Base-by-base conservation (phyloP, 208 protist species). In the Phytomonas francai region DNA sequence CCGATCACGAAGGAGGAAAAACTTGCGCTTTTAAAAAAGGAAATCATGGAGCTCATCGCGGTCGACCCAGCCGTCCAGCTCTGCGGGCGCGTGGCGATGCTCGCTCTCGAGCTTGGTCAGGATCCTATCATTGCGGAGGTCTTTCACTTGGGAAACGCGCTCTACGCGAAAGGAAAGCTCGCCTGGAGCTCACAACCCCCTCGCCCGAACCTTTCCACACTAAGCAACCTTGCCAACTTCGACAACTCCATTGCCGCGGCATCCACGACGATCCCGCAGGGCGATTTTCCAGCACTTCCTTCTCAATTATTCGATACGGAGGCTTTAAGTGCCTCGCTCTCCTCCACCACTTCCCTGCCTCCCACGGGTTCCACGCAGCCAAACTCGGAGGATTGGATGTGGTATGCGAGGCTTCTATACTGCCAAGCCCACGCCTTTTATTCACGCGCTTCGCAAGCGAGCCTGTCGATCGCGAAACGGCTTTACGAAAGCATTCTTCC, bases 11-110 rank as follows among this genome's bases (percentile, higher is more conserved):
- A 58, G 11, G 57, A 72, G 4, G 87, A 95, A 14, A 81, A 81
- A 49, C 69, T 54, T 12, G 12, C 63, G 42, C 51, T 88, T 33
- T 54, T 93, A 5, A 67, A 80, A 49, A 85, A 81, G 60, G 81
- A 91, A 14, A 80, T 72, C 30, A 42, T 81, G 31, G 72, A 83
- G 12, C 63, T 91, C 28, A 70, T 95, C 39, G 64, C 70, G 36
- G 49, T 49, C 5, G 89, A 92, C 68, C 86, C 89, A 25, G 77
- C 82, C 12, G 84, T 96, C 25, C 78, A 91, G 54, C 78, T 96
- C 9, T 96, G 90, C 70, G 86, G 81, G 5, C 82, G 81, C 45
- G 71, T 96, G 12, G 84, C 82, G 19, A 39, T 71, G 0, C 61
- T 79, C 27, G 87, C 87, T 33, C 65, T 78, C 28, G 80, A 82